Percentiles rank a stretch among this genome's conserved stretches.
Conservation (phyloP, 345 rosid species). For the Hevea brasiliensis region DNA sequence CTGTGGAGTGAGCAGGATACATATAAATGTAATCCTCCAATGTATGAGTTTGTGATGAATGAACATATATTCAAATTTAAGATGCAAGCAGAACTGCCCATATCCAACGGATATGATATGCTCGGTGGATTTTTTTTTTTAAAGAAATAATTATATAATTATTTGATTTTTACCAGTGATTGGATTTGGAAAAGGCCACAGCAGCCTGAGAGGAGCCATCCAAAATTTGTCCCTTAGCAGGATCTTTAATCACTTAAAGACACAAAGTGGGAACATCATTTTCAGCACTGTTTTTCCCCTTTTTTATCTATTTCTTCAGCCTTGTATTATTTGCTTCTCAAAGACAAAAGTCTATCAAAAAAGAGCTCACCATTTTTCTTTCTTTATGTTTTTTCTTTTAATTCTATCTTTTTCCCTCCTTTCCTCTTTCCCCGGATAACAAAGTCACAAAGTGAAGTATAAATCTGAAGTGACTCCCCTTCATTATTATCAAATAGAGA, state of each 20-base stretch:
- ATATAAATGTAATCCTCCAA: too few relatives aligned
- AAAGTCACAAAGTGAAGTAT: constrained; percentile 5
- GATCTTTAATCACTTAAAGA: neutral
- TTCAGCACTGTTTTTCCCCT: neutral
- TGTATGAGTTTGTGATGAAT: too few relatives aligned
- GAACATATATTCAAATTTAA: too few relatives aligned
- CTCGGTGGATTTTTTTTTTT: neutral
- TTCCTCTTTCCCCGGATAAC: neutral
- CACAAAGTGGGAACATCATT: constrained; percentile 17
- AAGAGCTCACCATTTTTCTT: neutral
- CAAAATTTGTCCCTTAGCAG: neutral
- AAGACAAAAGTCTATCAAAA: constrained; percentile 7
- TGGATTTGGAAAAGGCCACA: neutral
- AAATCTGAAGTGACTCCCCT: neutral
- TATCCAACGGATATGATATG: neutral
- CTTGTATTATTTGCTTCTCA: constrained; percentile 13
- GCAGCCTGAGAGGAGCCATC: neutral
- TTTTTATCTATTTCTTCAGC: neutral
- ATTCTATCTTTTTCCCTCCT: too few relatives aligned
- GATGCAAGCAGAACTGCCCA: neutral
- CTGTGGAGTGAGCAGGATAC: too few relatives aligned
- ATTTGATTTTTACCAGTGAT: neutral
- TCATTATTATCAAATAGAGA: constrained; percentile 7
- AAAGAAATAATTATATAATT: neutral
- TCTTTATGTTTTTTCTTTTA: neutral